phyloP scores from a whole-genome alignment of 495 filamentous ascomycete genomes.

The Daldinia grandis region DNA sequence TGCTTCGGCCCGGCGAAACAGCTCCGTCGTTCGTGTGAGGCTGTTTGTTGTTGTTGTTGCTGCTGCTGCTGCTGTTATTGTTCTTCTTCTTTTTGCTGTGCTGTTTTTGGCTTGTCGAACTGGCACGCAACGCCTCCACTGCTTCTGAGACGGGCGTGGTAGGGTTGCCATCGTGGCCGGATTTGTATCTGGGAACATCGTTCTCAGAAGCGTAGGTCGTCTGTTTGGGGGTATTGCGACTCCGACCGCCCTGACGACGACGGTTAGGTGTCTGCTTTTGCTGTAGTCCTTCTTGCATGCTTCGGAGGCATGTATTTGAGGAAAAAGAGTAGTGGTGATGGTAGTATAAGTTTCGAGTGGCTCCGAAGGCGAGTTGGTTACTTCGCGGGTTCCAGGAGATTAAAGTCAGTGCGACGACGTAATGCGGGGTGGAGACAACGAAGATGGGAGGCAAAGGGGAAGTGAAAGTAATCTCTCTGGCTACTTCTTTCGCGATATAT shows the following conservation, averaged over 20 bases:
- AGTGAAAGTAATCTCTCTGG: background rate
- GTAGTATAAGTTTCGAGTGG: slow-evolving; percentile 15
- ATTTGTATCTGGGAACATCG: slow-evolving; percentile 48
- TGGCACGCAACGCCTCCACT: slow-evolving; percentile 24
- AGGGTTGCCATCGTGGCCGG: slow-evolving; percentile 36
- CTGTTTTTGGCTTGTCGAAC: slow-evolving; percentile 46
- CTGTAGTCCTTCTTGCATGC: slow-evolving; percentile 44
- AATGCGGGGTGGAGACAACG: slow-evolving; percentile 32
- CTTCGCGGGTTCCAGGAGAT: slow-evolving; percentile 7
- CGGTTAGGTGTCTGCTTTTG: slow-evolving; percentile 52
- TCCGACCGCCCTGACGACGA: slow-evolving; percentile 50
- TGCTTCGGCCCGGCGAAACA: slow-evolving; percentile 48
- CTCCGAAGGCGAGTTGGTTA: slow-evolving; percentile 1
- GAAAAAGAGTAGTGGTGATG: slow-evolving; percentile 13
- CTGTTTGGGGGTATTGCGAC: slow-evolving; percentile 46
- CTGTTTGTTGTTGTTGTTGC: slow-evolving; percentile 14
- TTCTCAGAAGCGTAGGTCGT: slow-evolving; percentile 61
- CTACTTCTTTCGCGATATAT: background rate
- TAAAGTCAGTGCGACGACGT: slow-evolving; percentile 33
- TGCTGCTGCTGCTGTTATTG: slow-evolving; percentile 9
- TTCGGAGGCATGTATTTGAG: slow-evolving; percentile 34
- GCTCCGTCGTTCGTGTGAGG: slow-evolving; percentile 42
- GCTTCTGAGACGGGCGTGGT: slow-evolving; percentile 45
- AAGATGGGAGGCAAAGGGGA: slow-evolving; percentile 8
- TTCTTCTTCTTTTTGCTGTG: slow-evolving; percentile 45